These are phyloP conservation scores for Backusella parvicylindrica DNA, from an alignment of 192 early-diverging fungal species.

Conservation along the genomic window DNA sequence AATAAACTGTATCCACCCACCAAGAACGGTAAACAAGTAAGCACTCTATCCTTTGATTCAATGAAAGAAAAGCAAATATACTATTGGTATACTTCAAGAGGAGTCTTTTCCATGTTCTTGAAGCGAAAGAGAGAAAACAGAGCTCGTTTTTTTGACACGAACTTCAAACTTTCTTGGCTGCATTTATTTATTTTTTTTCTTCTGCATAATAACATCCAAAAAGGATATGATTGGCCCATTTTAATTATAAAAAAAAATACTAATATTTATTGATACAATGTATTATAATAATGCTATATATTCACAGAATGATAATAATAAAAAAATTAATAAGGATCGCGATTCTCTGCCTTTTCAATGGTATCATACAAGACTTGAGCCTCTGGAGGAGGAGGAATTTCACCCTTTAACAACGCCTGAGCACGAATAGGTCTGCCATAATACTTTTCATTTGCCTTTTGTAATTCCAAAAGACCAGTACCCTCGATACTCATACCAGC, in stretches of 20 bases:
- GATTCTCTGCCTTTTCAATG: slow-evolving; percentile 51
- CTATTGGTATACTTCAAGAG: too few relatives aligned
- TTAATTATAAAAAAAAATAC: neutral
- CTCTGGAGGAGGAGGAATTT: slow-evolving; percentile 61
- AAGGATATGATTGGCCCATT: too few relatives aligned
- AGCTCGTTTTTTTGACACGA: too few relatives aligned
- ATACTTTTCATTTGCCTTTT: slow-evolving; percentile 76
- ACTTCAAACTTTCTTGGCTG: too few relatives aligned
- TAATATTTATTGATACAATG: slow-evolving; percentile 3
- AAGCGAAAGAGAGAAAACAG: too few relatives aligned
- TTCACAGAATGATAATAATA: neutral
- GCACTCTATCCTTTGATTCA: too few relatives aligned
- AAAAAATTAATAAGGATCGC: slow-evolving; percentile 33
- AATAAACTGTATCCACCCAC: too few relatives aligned
- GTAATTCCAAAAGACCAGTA: slow-evolving; percentile 76
- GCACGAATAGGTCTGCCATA: slow-evolving; percentile 74
- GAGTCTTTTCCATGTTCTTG: too few relatives aligned
- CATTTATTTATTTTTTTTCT: too few relatives aligned
- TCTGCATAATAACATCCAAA: too few relatives aligned
- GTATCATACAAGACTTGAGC: slow-evolving; percentile 76
- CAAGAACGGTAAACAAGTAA: too few relatives aligned
- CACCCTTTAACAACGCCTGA: slow-evolving; percentile 76
- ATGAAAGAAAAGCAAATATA: too few relatives aligned
- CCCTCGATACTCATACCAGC: slow-evolving; percentile 83
- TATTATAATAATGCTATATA: neutral